Percentiles rank a stretch among this genome's conserved stretches.
These are phyloP conservation scores for Leucoagaricus sp. DNA, from an alignment of 1,284 basidiomycete species.

Conservation along the genomic window DNA sequence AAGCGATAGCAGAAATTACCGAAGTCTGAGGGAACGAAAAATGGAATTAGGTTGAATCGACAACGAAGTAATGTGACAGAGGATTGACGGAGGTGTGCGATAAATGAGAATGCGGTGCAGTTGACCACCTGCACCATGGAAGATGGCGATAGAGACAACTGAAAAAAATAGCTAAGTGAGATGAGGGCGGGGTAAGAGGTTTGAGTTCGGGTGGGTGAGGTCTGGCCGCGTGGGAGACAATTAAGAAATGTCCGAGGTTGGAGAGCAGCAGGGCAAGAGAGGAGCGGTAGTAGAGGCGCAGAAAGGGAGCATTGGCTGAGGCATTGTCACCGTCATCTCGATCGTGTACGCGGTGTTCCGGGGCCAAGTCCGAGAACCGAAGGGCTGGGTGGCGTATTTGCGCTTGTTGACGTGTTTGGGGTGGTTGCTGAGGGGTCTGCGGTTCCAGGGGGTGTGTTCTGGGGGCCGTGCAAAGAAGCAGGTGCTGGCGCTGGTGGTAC, in stretches of 20 bases:
- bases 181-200: not conserved
- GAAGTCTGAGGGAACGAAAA: not conserved
- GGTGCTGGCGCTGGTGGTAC: slow-evolving; percentile 1
- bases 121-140: not conserved
- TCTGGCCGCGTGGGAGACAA: not conserved
- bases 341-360: slow-evolving; percentile 17
- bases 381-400: slow-evolving; percentile 21
- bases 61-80: not conserved
- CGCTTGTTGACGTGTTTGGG: slow-evolving; percentile 19
- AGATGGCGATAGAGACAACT: slow-evolving; percentile 7
- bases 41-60: not conserved
- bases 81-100: slow-evolving; percentile 1
- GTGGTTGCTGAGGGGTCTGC: slow-evolving; percentile 16
- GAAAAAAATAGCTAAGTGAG: slow-evolving; percentile 17
- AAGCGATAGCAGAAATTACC: not conserved
- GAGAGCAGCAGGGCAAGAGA: slow-evolving; percentile 3
- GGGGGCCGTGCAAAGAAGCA: slow-evolving; percentile 2
- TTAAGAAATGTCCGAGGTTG: not conserved
- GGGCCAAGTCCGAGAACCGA: slow-evolving; percentile 24
- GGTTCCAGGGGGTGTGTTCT: slow-evolving; percentile 5
- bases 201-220: not conserved
- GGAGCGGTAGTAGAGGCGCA: slow-evolving; percentile 1
- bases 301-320: not conserved
- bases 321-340: slow-evolving; percentile 7
- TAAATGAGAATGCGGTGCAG: slow-evolving; percentile 8